Percentiles rank a stretch among this genome's conserved stretches.
phyloP scores from a whole-genome alignment of 2,329 filamentous ascomycete genomes.

The Hirsutella minnesotensis region DNA sequence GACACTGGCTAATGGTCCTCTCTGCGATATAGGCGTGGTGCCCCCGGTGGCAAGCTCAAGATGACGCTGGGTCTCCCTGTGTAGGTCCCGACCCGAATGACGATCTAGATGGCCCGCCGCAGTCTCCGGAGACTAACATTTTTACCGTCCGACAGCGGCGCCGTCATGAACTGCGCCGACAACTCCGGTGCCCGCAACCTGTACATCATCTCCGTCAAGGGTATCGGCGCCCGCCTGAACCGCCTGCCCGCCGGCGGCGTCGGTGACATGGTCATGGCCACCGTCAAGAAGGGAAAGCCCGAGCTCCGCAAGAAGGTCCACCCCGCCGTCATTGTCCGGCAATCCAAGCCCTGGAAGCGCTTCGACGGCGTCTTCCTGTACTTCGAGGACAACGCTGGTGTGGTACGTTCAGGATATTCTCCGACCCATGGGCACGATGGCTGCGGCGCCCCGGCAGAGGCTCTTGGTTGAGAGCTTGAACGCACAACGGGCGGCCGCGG shows the following conservation, averaged over 20 bases:
- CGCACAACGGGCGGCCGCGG: too few species aligned
- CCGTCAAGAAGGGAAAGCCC: conserved; percentile 99
- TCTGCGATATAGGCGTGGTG: conserved; percentile 52
- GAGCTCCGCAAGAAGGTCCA: conserved; percentile 99
- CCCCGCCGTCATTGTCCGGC: conserved; percentile 96
- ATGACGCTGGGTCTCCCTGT: conserved; percentile 99
- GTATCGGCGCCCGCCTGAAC: conserved; percentile 95
- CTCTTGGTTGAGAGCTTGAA: too few species aligned
- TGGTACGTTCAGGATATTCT: conserved; percentile 62
- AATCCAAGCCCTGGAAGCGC: conserved; percentile 99
- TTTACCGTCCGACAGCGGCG: conserved; percentile 73
- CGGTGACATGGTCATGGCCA: conserved; percentile 99
- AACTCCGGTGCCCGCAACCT: conserved; percentile 98
- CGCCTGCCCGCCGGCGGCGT: conserved; percentile 94
- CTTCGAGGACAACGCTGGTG: conserved; percentile 99
- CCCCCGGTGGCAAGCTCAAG: conserved; percentile 99
- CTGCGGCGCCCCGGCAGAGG: too few species aligned
- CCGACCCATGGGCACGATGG: too few species aligned
- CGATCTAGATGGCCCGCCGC: too few species aligned
- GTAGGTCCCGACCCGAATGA: conserved; percentile 38
- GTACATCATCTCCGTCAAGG: conserved; percentile 99
- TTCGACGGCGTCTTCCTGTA: conserved; percentile 98
- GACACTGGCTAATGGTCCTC: conserved; percentile 1
- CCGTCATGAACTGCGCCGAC: conserved; percentile 99
- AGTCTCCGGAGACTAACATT: too few species aligned